Base-by-base conservation (phyloP, 768 basidiomycete species). In the Tylopilus subfusipes region DNA sequence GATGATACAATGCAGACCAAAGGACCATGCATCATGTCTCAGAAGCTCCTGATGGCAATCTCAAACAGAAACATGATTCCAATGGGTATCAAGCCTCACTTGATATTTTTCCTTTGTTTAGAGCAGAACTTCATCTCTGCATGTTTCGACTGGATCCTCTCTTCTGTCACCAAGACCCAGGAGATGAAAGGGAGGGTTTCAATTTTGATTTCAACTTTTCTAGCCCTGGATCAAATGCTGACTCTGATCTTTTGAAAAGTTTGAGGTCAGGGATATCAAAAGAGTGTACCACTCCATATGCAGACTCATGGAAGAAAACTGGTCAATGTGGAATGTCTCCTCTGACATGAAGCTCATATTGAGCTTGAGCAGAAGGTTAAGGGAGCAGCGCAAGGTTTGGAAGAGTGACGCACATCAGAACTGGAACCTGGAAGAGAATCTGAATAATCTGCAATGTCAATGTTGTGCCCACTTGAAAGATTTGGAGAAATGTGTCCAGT, bases 101-200 rank as follows among this genome's bases (percentile, higher is more conserved):
- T 43, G 0, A 40, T 54, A 14, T 57, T 57, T 29, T 54, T 57
- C 18, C 52, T 57, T 22, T 57, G 14, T 31, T 54, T 38, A 0
- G 16, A 50, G 5, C 16, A 45, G 13, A 57, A 57, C 18, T 50
- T 57, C 11, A 9, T 36, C 1, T 21, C 34, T 0, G 42, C 56
- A 3, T 57, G 21, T 18, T 52, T 47, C 4, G 31, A 52, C 2
- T 56, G 55, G 50, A 42, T 42, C 13, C 9, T 18, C 6, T 16
- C 1, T 0, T 42, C 42, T 0, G 9, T 42, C 9, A 14, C 1
- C 1, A 18, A 5, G 6, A 4, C 42, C 0, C 9, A 16, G 24
- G 1, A 2, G 42, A 14, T 25, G 2, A 42, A 18, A 5, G 24
- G 25, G 24, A 44, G 27, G 10, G 22, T 30, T 2, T 27, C 30